Evolutionary conservation across 1,284 basidiomycete species (phyloP), one percentile per base, ranked within the genome.

Genomic region (Apiotrichum akiyoshidainum): DNA sequence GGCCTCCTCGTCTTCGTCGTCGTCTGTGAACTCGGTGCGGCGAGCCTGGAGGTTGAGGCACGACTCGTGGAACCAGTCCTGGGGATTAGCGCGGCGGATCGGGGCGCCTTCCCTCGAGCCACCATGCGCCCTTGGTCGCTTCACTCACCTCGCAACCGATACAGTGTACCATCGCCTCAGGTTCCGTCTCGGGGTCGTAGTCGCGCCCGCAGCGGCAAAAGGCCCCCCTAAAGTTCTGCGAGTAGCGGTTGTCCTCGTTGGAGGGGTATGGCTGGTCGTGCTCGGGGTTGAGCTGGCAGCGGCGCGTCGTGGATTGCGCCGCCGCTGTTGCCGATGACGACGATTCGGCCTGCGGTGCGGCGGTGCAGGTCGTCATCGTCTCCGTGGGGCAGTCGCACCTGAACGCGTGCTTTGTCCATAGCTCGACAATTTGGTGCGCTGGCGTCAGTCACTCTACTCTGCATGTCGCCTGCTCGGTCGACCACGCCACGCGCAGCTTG

Each of bases 331-430:
- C n/a, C 37, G 54, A 42, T 17, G 35, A 45, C 17, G 42, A 35
- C 34, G 46, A 31, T 16, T 21, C 50, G 52, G 52, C 59, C 40
- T n/a, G n/a, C n/a, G 40, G 8, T 9, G 5, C 19, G 19, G 35
- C 35, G 48, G 9, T 10, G 17, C 10, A 8, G 12, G 10, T 34
- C 14, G 21, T 35, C 64, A 69, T 71, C 12, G 64, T 58, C n/a
- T 64, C 59, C 4, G 76, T 76, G 0, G 75, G 76, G 57, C 77
- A 78, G 61, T 78, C 77, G 60, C 77, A 78, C n/a, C 65, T 62
- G 60, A 78, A 78, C 13, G 60, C 47, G 2, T 76, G 68, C 16
- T 68, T 68, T 2, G 72, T 72, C 70, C 75, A 78, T 7, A 78
- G 67, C 60, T 78, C 77, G 2, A 78, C 76, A 10, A 78, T 65